Evolutionary conservation across 1,284 basidiomycete species (phyloP), one percentile per base, ranked within the genome.

Genomic region (Golubevia sp.): DNA sequence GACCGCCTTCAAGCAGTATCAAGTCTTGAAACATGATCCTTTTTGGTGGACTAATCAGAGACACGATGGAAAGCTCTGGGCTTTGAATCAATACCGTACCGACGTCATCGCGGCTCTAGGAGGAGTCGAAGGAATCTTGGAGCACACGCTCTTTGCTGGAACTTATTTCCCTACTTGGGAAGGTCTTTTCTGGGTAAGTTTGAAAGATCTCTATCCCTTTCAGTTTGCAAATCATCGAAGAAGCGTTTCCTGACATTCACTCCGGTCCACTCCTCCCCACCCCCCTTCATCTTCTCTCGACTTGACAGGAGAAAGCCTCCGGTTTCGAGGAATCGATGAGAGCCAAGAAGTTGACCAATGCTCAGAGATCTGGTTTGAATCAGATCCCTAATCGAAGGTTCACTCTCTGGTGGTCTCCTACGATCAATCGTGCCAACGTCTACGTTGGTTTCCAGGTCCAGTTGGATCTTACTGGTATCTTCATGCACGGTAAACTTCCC

Each of bases 381-480:
- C 81, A 83, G 63, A 82, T 83, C 53, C 81, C 81, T 58, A 83
- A 83, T 56, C 76, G 81, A 65, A 75, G 81, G 11, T 83, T 83
- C 69, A 82, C 77, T 49, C 70, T 82, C 8, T 83, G 81, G 81
- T 83, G 79, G 79, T 77, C 75, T 56, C 81, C 81, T 15, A 83
- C 81, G 38, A 73, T 83, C 66, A 83, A 83, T 66, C 79, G 81
- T 52, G 76, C 76, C 62, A 82, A 79, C 56, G 79, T 83, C 59
- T 83, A 83, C 65, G 79, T 83, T 26, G 81, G 81, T 59, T 83
- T 83, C 72, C 81, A 83, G 70, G 81, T 83, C 49, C 81, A 83
- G 62, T 71, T 83, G 49, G 81, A 83, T 55, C 55, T 83, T 54
- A 82, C 79, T 38, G 81, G 81, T 60, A 80, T 83, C 48, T 71